Evolutionary conservation across 208 protist genomes (phyloP).

Genomic region (Wallacemonas sp.): DNA sequence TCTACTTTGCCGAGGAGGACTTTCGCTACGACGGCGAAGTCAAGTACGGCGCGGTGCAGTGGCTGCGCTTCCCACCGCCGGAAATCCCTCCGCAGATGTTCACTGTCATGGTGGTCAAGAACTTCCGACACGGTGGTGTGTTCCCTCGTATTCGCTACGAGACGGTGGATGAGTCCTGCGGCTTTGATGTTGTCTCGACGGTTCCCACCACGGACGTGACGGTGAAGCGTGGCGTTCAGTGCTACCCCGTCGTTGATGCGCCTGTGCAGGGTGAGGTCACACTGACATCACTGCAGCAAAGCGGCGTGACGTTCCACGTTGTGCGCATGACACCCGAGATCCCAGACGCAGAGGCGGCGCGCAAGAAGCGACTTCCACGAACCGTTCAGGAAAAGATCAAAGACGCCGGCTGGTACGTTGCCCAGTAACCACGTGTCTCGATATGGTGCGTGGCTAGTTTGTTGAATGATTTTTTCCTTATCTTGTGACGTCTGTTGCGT

Average conservation of each 20-base stretch:
- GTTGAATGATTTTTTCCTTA: too few relatives aligned
- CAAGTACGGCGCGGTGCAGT: constrained; percentile 21
- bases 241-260: constrained; percentile 5
- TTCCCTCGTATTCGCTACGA: constrained; percentile 45
- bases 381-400: constrained; percentile 7
- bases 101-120: constrained; percentile 22
- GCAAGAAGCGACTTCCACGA: not conserved
- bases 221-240: constrained; percentile 13
- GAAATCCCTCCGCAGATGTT: constrained; percentile 48
- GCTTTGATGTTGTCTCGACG: constrained; percentile 21
- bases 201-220: not conserved
- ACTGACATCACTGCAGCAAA: constrained; percentile 9
- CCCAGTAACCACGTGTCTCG: not conserved
- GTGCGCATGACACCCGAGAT: constrained; percentile 2
- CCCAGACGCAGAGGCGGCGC: not conserved
- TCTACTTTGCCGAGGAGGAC: constrained; percentile 43
- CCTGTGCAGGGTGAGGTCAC: not conserved
- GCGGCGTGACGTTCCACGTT: constrained; percentile 6
- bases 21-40: constrained; percentile 11
- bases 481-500: not conserved
- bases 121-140: constrained; percentile 9
- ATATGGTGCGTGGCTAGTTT: too few relatives aligned
- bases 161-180: constrained; percentile 34
- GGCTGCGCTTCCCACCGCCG: constrained; percentile 52
- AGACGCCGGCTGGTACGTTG: constrained; percentile 8